Base-by-base conservation (phyloP, 257 asterid genomes). In the Solanum bukasovii region DNA sequence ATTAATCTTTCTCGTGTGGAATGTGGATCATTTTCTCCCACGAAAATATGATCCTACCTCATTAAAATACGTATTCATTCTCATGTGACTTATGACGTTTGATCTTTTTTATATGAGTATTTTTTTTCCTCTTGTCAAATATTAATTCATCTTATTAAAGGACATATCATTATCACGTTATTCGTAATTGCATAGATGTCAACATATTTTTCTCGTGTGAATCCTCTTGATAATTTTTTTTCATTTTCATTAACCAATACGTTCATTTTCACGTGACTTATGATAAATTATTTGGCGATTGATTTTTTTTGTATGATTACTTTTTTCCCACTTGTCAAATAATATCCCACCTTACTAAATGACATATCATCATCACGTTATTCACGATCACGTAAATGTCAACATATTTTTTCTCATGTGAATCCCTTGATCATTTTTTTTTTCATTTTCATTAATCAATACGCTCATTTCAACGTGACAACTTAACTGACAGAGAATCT, bases 401-500 rank as follows among this genome's bases (percentile, higher is more conserved):
- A 56, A 56, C 11, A 7, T 56, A 20, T 20, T 56, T 56, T 56
- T 56, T 56, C 10, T 56, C 25, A 1, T 3, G 0, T 56, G 65
- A 20, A 56, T 56, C n/a, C 25, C 25, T 20, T 20, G 2, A 7
- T 7, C 11, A 52, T 0, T 52, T 52, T 52, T 16, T 42, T 46
- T 16, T 52, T 52, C 23, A 20, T 20, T 56, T 56, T 56, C 10
- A 56, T 56, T 56, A 56, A 56, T 56, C 2, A 56, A 2, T 20
- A 20, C 1, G 0, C 4, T 20, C 11, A 1, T 56, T 56, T 56
- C 25, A 6, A 20, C 11, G 7, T 56, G 65, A 56, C 10, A 18
- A 20, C 65, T 56, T 56, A 56, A 4, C 0, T 52, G 9, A 52
- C 63, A 16, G 0, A 52, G 1, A 56, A 18, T 56, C 0, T 56